Evolutionary conservation across 768 basidiomycete genomes (phyloP).

Genomic region (Gloeopeniophorella convolvens): DNA sequence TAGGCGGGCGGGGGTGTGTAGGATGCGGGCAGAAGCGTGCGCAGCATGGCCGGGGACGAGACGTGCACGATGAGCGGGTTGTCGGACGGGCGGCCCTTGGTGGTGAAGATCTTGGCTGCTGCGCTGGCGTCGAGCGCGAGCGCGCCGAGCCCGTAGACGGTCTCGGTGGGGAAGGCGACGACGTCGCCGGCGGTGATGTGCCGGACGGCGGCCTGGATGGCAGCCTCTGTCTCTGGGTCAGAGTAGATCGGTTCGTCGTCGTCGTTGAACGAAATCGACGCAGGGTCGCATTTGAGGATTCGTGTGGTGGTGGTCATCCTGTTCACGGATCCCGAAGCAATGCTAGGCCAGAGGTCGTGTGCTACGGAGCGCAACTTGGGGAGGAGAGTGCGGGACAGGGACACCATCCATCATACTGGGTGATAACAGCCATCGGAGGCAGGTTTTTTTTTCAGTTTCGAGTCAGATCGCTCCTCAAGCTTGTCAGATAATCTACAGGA

Average conservation of each 20-base stretch:
- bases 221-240: constrained; percentile 43
- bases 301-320: constrained; percentile 28
- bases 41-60: constrained; percentile 78
- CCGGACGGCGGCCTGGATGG: constrained; percentile 50
- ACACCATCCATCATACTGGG: neutral
- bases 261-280: constrained; percentile 52
- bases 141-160: constrained; percentile 97
- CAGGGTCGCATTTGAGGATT: constrained; percentile 57
- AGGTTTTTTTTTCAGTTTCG: neutral
- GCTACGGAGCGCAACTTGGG: neutral
- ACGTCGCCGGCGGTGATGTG: constrained; percentile 46
- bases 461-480: neutral
- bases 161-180: constrained; percentile 95
- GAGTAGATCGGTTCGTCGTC: constrained; percentile 44
- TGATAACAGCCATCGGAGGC: no score
- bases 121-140: constrained; percentile 63
- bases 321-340: no score
- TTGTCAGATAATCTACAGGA: neutral
- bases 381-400: neutral
- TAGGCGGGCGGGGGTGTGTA: constrained; percentile 64
- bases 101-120: constrained; percentile 67
- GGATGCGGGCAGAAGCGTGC: constrained; percentile 57
- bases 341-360: constrained; percentile 10
- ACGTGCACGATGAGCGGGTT: constrained; percentile 98
- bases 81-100: constrained; percentile 89